Conservation (phyloP, 202 grass and related monocot species). For the Hordeum pubiflorum region DNA sequence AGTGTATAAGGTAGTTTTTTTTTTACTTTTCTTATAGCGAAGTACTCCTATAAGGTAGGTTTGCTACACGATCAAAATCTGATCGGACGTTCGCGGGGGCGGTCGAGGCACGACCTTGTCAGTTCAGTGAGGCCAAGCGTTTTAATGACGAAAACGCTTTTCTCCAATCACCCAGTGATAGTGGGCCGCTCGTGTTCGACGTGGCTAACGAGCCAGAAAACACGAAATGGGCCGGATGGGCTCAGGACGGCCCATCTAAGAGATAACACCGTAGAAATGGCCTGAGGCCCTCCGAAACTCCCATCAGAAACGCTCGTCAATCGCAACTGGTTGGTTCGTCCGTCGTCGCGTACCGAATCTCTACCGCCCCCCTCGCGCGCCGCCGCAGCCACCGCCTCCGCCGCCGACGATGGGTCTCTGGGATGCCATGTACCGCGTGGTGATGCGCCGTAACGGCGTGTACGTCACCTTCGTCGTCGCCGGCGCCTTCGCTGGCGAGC, state of each 20-base stretch:
- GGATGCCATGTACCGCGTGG: conserved; percentile 74
- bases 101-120: too few species aligned
- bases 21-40: too few species aligned
- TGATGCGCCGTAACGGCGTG: conserved; percentile 95
- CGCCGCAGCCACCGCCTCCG: not conserved
- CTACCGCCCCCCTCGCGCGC: not conserved
- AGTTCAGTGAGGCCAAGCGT: too few species aligned
- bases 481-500: conserved; percentile 84
- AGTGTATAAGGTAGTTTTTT: too few species aligned
- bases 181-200: not conserved
- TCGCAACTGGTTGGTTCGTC: not conserved
- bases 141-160: too few species aligned
- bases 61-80: too few species aligned
- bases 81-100: too few species aligned
- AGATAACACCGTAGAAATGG: not conserved
- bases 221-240: not conserved
- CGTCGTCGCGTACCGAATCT: not conserved
- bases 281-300: not conserved
- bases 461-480: conserved; percentile 94
- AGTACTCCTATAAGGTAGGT: too few species aligned
- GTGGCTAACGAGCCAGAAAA: not conserved
- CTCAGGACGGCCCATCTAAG: not conserved
- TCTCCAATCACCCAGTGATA: too few species aligned
- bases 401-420: conserved; percentile 32
- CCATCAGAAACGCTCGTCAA: not conserved